A percentile compares a stretch with the other conserved stretches of the same genome.
These are phyloP conservation scores for Leccinum subspadiceum DNA, from an alignment of 1,284 basidiomycete genomes.

Conservation along the genomic window DNA sequence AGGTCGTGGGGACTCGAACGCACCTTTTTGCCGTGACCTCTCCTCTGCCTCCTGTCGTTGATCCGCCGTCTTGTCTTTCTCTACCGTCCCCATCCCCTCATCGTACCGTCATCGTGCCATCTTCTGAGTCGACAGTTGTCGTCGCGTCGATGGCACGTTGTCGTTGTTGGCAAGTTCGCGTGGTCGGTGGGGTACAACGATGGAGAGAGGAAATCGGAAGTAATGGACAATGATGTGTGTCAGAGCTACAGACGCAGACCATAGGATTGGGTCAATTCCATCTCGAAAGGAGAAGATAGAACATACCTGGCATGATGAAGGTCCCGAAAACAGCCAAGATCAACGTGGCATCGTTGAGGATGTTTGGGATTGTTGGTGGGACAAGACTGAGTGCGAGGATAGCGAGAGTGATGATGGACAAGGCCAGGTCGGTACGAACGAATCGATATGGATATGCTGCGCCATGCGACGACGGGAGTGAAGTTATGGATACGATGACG, in stretches of 20 bases:
- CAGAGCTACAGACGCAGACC: constrained; percentile 39
- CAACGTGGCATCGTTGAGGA: constrained; percentile 49
- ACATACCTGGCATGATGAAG: constrained; percentile 58
- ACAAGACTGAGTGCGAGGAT: constrained; percentile 45
- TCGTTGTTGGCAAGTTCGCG: no score
- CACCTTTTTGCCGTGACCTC: no score
- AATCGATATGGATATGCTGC: constrained; percentile 37
- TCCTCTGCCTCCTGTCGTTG: no score
- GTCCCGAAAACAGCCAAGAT: constrained; percentile 50
- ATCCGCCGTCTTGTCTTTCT: no score
- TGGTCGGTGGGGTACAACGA: constrained; percentile 54
- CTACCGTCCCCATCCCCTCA: no score
- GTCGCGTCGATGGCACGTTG: no score
- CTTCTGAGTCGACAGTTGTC: no score
- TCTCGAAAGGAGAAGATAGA: background rate
- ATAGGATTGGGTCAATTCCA: background rate
- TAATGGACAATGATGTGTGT: constrained; percentile 67
- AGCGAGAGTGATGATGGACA: constrained; percentile 39
- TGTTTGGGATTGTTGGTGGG: constrained; percentile 34
- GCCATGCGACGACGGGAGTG: constrained; percentile 41
- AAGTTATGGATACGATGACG: constrained; percentile 53
- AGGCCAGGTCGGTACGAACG: constrained; percentile 47
- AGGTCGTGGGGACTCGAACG: no score
- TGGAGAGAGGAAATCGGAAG: constrained; percentile 65
- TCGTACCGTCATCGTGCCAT: no score